Conservation (phyloP, 1,284 basidiomycete genomes). For the Neonothopanus nambi region DNA sequence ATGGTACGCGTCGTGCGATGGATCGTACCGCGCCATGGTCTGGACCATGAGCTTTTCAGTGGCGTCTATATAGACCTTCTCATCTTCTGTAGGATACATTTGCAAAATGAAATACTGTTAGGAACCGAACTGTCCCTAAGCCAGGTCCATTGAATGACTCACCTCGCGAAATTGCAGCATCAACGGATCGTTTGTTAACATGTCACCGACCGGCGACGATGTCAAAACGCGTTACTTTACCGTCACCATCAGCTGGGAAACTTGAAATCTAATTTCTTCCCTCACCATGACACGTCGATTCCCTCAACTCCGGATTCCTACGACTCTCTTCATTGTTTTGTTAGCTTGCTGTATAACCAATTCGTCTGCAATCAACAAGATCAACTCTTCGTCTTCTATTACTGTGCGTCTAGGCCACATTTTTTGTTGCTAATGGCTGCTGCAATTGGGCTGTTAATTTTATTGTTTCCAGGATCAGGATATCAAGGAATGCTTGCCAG, state of each 20-base stretch:
- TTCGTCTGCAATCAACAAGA: background rate
- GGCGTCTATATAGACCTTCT: slow-evolving; percentile 47
- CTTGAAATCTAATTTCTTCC: background rate
- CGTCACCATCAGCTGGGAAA: too few species aligned
- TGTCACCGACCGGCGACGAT: too few species aligned
- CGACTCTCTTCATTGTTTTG: slow-evolving; percentile 42
- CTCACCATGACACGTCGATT: background rate
- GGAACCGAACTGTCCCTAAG: slow-evolving; percentile 6
- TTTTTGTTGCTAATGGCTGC: background rate
- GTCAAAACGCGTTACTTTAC: too few species aligned
- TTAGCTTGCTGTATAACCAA: slow-evolving; percentile 30
- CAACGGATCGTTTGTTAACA: too few species aligned
- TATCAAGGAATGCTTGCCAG: slow-evolving; percentile 49
- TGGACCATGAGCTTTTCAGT: slow-evolving; percentile 74
- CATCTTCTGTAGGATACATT: slow-evolving; percentile 41
- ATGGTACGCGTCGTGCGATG: slow-evolving; percentile 88
- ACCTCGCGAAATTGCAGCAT: too few species aligned
- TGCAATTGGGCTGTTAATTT: background rate
- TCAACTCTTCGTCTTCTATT: background rate
- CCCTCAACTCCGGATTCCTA: slow-evolving; percentile 3
- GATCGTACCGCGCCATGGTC: slow-evolving; percentile 84
- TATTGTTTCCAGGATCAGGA: slow-evolving; percentile 44
- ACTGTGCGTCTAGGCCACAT: slow-evolving; percentile 5
- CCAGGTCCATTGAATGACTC: too few species aligned
- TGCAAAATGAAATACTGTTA: slow-evolving; percentile 4